Conservation (phyloP, 352 stramenopile genomes). For the Phytophthora constricta region DNA sequence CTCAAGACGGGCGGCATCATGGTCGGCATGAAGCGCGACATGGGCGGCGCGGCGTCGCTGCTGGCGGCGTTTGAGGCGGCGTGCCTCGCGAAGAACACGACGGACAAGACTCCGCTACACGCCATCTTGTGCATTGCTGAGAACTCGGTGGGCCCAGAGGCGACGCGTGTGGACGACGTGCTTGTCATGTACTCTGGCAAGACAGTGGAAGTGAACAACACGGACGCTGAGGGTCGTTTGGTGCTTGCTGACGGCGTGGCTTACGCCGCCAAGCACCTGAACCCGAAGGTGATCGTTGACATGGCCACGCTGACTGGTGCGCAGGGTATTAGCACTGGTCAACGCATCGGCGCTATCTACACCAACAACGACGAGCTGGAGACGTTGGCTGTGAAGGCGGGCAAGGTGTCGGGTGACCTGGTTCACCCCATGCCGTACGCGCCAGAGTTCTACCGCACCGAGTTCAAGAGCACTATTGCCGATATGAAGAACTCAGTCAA, state of each 20-base stretch:
- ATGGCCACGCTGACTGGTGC: conserved; percentile 97
- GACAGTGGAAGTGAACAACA: conserved; percentile 98
- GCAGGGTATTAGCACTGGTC: conserved; percentile 92
- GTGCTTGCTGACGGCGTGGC: conserved; percentile 95
- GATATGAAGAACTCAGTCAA: conserved; percentile 99
- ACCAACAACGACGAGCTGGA: conserved; percentile 93
- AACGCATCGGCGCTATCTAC: conserved; percentile 93
- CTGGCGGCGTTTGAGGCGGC: conserved; percentile 80
- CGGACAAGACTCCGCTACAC: conserved; percentile 87
- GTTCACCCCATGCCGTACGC: conserved; percentile 93
- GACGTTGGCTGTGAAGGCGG: conserved; percentile 71
- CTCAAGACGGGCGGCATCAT: conserved; percentile 93
- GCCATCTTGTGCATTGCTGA: conserved; percentile 93
- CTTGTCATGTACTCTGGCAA: conserved; percentile 94
- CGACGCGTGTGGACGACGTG: conserved; percentile 95
- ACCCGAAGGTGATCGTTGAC: conserved; percentile 92
- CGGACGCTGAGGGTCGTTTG: conserved; percentile 94
- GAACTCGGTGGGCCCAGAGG: conserved; percentile 92
- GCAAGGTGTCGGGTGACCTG: conserved; percentile 91
- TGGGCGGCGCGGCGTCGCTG: conserved; percentile 86
- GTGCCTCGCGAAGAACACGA: conserved; percentile 89
- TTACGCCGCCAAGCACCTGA: conserved; percentile 92
- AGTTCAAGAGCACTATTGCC: conserved; percentile 93
- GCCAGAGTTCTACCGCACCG: conserved; percentile 92
- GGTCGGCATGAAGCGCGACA: conserved; percentile 95